Evolutionary conservation across 2,329 filamentous ascomycete genomes (phyloP).

Genomic region (Bipolaris sorokiniana): DNA sequence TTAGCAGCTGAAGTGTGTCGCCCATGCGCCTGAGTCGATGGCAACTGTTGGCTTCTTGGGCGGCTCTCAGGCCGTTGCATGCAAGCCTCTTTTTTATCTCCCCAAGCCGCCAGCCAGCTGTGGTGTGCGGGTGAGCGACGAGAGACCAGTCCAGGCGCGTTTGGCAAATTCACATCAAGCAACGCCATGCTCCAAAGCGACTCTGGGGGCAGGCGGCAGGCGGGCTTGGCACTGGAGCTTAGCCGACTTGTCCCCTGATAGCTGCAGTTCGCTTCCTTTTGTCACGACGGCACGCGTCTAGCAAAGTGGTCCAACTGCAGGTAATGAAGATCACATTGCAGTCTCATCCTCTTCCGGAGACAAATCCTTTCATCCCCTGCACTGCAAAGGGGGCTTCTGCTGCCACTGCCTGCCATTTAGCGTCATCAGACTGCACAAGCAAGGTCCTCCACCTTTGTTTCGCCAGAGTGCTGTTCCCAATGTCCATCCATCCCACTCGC

Average conservation of each 20-base stretch:
- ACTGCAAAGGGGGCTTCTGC: neutral
- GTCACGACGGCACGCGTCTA: conserved; percentile 3
- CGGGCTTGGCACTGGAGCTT: conserved; percentile 31
- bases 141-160: neutral
- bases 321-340: conserved; percentile 2
- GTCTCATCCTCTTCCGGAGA: neutral
- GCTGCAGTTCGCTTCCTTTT: conserved; percentile 12
- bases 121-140: neutral
- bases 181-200: conserved; percentile 34
- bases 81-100: neutral
- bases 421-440: neutral
- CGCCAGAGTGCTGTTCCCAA: neutral
- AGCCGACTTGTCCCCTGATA: conserved; percentile 26
- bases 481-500: neutral
- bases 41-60: conserved; percentile 7
- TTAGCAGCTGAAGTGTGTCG: conserved; percentile 13
- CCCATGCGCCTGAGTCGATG: conserved; percentile 13
- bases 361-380: neutral
- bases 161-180: conserved; percentile 20
- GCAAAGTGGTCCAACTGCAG: conserved; percentile 8
- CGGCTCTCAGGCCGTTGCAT: neutral
- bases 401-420: neutral
- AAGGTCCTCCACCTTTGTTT: neutral
- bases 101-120: neutral
- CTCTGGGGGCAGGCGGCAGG: conserved; percentile 17